These are phyloP conservation scores for Penicillium digitatum DNA, from an alignment of 2,329 filamentous ascomycete genomes.

Conservation along the genomic window DNA sequence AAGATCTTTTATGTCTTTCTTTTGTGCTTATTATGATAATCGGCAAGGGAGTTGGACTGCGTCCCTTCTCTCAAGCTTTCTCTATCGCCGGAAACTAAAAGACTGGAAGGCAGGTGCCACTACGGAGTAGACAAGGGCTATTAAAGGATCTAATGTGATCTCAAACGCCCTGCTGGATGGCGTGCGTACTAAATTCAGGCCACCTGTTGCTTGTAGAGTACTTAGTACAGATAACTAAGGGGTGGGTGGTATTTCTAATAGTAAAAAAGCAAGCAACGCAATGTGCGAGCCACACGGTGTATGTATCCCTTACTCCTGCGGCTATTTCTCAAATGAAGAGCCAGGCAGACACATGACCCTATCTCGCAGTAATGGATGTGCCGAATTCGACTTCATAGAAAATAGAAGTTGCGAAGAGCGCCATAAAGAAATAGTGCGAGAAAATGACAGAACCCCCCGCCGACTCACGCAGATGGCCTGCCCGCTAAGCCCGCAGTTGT, in stretches of 20 bases:
- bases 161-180: constrained; percentile 10
- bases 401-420: neutral
- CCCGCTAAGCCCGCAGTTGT: constrained; percentile 14
- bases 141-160: constrained; percentile 6
- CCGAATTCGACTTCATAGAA: neutral
- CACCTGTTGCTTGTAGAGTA: constrained; percentile 6
- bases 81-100: constrained; percentile 1
- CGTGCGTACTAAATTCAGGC: neutral
- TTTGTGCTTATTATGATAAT: neutral
- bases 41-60: neutral
- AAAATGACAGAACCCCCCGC: neutral
- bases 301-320: neutral
- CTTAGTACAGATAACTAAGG: constrained; percentile 3
- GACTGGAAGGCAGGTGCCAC: neutral
- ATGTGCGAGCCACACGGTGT: neutral
- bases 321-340: neutral
- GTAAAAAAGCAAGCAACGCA: neutral
- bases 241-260: neutral
- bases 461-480: too few relatives aligned
- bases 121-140: neutral
- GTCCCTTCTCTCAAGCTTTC: constrained; percentile 6
- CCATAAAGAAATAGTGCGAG: neutral
- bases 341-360: neutral
- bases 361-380: constrained; percentile 6
- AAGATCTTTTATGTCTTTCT: neutral